Evolutionary conservation across 2,329 filamentous ascomycete species (phyloP).

Genomic region (Verticillium albo-atrum): DNA sequence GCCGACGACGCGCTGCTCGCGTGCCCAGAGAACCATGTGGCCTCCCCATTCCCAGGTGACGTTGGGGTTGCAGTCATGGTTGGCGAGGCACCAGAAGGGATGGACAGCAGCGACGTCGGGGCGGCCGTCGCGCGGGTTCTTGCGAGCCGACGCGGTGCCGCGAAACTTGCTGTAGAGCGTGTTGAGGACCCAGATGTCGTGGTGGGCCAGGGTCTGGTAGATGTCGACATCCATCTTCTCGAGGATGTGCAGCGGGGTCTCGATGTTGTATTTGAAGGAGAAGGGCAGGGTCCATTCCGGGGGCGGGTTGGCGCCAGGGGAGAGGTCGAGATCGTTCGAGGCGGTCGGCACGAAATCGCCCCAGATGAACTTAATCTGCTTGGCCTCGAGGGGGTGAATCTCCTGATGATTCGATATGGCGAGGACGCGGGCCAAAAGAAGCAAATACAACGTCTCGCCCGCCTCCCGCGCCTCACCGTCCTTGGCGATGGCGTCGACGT

Average conservation of each 20-base stretch:
- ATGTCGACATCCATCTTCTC: constrained; percentile 84
- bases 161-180: constrained; percentile 91
- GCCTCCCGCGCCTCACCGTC: constrained; percentile 56
- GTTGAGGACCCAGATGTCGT: constrained; percentile 82
- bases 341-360: constrained; percentile 57
- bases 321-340: constrained; percentile 49
- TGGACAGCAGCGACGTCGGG: constrained; percentile 93
- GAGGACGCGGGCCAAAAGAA: constrained; percentile 57
- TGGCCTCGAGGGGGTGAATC: constrained; percentile 58
- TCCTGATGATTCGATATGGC: constrained; percentile 60
- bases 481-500: constrained; percentile 61
- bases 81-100: constrained; percentile 92
- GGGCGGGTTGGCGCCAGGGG: constrained; percentile 50
- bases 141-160: constrained; percentile 82
- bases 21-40: constrained; percentile 65
- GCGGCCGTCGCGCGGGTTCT: constrained; percentile 70
- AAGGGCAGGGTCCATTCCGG: constrained; percentile 69
- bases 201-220: constrained; percentile 51
- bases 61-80: constrained; percentile 94
- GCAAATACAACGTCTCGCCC: constrained; percentile 57
- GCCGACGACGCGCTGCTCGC: constrained; percentile 52
- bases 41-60: constrained; percentile 92
- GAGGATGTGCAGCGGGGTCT: constrained; percentile 69
- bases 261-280: constrained; percentile 71
- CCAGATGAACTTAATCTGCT: constrained; percentile 65